Percentiles rank a stretch among this genome's conserved stretches.
Conservation (phyloP, 257 asterid species). For the Schizonepeta tenuifolia region DNA sequence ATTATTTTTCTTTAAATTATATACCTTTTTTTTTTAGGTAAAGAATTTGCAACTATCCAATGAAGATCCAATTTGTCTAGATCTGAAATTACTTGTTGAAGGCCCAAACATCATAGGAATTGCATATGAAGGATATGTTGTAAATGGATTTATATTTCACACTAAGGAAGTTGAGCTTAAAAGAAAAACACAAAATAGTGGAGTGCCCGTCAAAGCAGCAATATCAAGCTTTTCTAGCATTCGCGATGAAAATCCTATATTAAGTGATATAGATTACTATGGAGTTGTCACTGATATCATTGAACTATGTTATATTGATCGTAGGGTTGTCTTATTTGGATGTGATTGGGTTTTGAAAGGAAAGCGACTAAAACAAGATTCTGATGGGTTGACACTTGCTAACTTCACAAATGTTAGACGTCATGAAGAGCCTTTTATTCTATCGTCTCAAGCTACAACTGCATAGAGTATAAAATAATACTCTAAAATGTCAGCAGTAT, state of each 20-base stretch:
- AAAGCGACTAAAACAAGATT: slow-evolving; percentile 1
- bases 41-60: not conserved
- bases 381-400: slow-evolving; percentile 17
- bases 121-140: not conserved
- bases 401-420: not conserved
- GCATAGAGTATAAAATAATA: not conserved
- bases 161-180: not conserved
- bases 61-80: not conserved
- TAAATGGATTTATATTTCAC: slow-evolving; percentile 19
- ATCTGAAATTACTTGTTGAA: slow-evolving; percentile 5
- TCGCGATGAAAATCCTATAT: not conserved
- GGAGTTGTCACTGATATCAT: not conserved
- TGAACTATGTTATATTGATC: not conserved
- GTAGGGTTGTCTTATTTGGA: not conserved
- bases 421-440: not conserved
- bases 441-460: not conserved
- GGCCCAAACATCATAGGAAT: not conserved
- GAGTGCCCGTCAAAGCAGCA: not conserved
- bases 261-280: not conserved
- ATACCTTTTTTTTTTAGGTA: not conserved
- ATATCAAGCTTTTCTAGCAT: slow-evolving; percentile 9
- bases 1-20: not conserved
- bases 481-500: not conserved
- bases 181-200: slow-evolving; percentile 23
- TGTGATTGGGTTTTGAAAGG: slow-evolving; percentile 1